Percentiles rank a stretch among this genome's conserved stretches.
phyloP scores from a whole-genome alignment of 345 rosid species.

The Salix udensis region DNA sequence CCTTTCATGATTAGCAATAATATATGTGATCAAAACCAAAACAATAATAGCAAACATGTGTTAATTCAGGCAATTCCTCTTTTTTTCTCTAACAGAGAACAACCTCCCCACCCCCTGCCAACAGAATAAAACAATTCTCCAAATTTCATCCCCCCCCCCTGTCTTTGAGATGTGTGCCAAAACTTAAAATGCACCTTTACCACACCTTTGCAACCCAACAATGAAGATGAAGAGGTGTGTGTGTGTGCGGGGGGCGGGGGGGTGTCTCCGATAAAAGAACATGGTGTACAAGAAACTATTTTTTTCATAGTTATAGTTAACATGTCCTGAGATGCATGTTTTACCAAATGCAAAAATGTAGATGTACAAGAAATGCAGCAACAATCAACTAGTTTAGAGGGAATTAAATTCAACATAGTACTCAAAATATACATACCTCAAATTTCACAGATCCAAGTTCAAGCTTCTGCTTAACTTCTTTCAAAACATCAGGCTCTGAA shows the following conservation, averaged over 20 bases:
- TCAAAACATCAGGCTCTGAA: conserved; percentile 90
- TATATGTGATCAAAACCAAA: neutral
- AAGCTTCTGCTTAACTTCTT: conserved; percentile 87
- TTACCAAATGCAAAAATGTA: neutral
- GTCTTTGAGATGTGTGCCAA: neutral
- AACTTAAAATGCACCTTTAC: neutral
- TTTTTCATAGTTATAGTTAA: neutral
- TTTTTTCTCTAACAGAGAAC: neutral
- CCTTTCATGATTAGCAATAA: neutral
- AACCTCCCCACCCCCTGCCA: neutral
- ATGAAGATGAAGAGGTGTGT: neutral
- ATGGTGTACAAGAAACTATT: too few species aligned
- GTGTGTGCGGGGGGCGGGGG: too few species aligned
- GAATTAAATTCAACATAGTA: neutral
- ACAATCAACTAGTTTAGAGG: neutral
- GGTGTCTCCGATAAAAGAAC: too few species aligned
- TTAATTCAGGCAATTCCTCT: neutral
- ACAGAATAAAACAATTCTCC: too few species aligned
- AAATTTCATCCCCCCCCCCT: too few species aligned
- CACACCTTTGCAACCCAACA: neutral
- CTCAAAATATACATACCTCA: conserved; percentile 50
- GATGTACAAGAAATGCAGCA: neutral
- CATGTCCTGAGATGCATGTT: neutral
- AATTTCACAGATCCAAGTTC: conserved; percentile 88
- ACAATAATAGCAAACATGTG: neutral